These are phyloP conservation scores for Fusarium paranaense DNA, from an alignment of 2,329 filamentous ascomycete genomes.

Conservation along the genomic window DNA sequence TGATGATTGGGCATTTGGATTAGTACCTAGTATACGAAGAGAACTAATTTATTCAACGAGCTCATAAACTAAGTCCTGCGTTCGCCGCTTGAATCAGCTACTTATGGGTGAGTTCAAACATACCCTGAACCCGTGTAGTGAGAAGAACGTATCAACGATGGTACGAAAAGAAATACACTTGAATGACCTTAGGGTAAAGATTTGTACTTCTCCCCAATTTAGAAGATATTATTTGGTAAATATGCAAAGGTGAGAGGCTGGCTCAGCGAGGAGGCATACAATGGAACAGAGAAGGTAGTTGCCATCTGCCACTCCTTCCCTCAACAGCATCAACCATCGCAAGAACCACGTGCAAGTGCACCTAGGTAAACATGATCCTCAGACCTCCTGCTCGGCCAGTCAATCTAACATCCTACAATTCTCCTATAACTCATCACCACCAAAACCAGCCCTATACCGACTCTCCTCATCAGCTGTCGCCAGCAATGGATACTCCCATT, in stretches of 20 bases:
- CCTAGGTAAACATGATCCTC: not conserved
- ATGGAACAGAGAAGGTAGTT: not conserved
- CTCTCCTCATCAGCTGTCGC: not conserved
- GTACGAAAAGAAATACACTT: not conserved
- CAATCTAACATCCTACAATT: not conserved
- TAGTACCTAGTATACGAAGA: not conserved
- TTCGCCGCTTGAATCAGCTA: not conserved
- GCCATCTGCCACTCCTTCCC: not conserved
- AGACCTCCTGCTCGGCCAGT: not conserved
- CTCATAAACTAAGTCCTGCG: not conserved
- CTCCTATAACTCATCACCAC: not conserved
- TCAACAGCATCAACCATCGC: not conserved
- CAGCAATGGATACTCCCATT: not conserved
- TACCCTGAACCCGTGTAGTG: not conserved
- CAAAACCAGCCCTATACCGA: not conserved
- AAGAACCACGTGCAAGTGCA: not conserved
- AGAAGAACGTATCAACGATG: not conserved
- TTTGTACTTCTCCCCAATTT: not conserved
- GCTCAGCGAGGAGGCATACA: not conserved
- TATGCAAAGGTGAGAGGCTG: not conserved
- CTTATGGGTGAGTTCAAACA: not conserved
- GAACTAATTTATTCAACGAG: not conserved
- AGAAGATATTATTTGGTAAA: not conserved
- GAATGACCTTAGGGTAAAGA: not conserved
- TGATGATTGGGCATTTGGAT: not conserved